Evolutionary conservation across 2,329 filamentous ascomycete species (phyloP).

Genomic region (Microdochium nivale): DNA sequence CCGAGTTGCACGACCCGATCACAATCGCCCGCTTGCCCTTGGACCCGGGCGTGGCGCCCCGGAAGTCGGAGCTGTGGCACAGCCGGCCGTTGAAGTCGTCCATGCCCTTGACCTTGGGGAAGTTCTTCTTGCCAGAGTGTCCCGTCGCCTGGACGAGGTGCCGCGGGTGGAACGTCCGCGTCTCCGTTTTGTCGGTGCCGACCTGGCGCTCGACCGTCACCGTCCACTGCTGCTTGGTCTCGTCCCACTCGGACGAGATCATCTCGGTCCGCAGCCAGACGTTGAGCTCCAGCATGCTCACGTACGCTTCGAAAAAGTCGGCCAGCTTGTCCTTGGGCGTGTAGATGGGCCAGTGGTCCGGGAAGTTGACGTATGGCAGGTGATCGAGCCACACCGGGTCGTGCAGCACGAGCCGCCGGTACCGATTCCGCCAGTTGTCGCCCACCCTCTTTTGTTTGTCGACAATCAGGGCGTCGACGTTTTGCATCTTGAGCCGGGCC

Average conservation of each 20-base stretch:
- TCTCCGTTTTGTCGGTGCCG: constrained; percentile 25
- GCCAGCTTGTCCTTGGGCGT: constrained; percentile 65
- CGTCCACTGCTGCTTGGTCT: constrained; percentile 42
- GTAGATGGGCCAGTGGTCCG: constrained; percentile 58
- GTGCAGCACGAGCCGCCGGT: constrained; percentile 58
- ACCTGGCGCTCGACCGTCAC: constrained; percentile 24
- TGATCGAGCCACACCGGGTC: constrained; percentile 56
- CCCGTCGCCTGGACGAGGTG: constrained; percentile 62
- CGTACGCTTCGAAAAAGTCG: constrained; percentile 61
- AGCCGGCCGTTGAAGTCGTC: constrained; percentile 42
- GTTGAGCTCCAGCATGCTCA: constrained; percentile 56
- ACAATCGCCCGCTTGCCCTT: constrained; percentile 43
- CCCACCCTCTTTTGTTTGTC: constrained; percentile 50
- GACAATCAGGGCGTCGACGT: constrained; percentile 46
- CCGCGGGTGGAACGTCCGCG: constrained; percentile 47
- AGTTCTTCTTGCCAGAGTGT: constrained; percentile 57
- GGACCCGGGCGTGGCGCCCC: constrained; percentile 27
- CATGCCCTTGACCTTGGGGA: constrained; percentile 48
- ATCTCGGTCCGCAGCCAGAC: constrained; percentile 49
- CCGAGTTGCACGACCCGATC: constrained; percentile 50
- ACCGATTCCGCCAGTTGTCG: constrained; percentile 56
- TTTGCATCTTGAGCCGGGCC: constrained; percentile 50
- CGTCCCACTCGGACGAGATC: constrained; percentile 35
- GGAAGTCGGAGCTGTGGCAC: constrained; percentile 44
- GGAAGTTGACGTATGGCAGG: constrained; percentile 57